Evolutionary conservation across 2,329 filamentous ascomycete genomes (phyloP), one percentile per base, ranked within the genome.

Genomic region (Paecilomyces fulvus): DNA sequence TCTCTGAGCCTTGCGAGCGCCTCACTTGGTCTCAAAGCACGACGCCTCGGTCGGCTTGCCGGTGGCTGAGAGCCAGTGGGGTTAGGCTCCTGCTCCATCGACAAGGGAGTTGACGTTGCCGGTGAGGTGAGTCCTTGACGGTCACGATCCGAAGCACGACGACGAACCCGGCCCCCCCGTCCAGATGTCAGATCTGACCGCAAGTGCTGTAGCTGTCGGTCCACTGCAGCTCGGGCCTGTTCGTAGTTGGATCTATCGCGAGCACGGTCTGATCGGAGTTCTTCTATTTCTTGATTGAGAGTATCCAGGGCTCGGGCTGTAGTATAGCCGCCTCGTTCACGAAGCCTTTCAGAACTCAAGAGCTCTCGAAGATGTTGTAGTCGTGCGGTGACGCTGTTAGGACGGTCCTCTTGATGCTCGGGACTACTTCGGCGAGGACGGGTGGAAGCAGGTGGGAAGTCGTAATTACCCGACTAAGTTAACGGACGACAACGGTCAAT

Each of bases 401-500:
- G 61, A 52, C 53, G 59, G 11, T 59, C 53, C 28, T 62, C 61
- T 57, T 65, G 63, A 58, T 67, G 62, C 55, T 63, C 60, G 49
- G 62, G 46, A 21, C 61, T 59, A 49, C 50, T 56, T 59, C 61
- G 60, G 59, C 64, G 64, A 58, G 66, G 55, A 56, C 66, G 66
- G 43, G 64, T 67, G 55, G 71, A 73, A 54, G 72, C 73, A 54
- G 71, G 70, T 54, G 74, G 73, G 58, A 71, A 69, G 63, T 75
- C 73, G 67, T 74, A 72, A 56, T 74, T 75, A 53, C 70, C 72
- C 57, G 75, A 73, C 75, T 77, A 33, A 53, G 14, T 52, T 55
- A 52, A 48, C 12, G 55, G 59, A 48, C 23, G 59, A 48, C 23
- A 59, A 56, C 49, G 49, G 63, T 65, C 59, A 66, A 62, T 51